Conservation (phyloP, 108 stramenopile species). For the Licmophora abbreviata region DNA sequence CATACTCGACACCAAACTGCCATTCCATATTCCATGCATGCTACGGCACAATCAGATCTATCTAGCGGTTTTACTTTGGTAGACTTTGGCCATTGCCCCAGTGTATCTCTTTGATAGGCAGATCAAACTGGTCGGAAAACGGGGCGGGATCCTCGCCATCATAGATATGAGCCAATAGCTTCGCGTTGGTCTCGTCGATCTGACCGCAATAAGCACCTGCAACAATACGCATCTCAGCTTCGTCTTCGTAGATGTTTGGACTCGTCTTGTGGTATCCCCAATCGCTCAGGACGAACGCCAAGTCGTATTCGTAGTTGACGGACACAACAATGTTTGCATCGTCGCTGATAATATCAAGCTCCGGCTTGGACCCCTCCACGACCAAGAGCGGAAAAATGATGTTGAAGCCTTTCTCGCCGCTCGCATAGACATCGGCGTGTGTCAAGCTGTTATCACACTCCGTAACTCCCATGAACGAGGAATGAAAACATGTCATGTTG, state of each 20-base stretch:
- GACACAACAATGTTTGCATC: neutral
- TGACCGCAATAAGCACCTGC: constrained; percentile 32
- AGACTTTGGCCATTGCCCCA: neutral
- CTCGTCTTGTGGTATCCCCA: constrained; percentile 30
- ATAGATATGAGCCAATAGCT: neutral
- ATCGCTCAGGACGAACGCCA: constrained; percentile 33
- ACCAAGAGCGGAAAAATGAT: constrained; percentile 43
- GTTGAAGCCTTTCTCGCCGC: constrained; percentile 51
- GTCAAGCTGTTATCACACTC: constrained; percentile 38
- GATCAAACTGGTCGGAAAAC: neutral
- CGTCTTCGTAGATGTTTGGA: constrained; percentile 28
- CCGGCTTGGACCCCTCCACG: constrained; percentile 41
- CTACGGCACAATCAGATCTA: too few relatives aligned
- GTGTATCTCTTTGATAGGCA: neutral
- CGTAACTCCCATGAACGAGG: constrained; percentile 49
- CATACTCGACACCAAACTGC: too few relatives aligned
- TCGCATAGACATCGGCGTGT: constrained; percentile 47
- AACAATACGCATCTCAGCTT: constrained; percentile 31
- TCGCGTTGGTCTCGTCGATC: constrained; percentile 22
- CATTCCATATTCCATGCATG: too few relatives aligned
- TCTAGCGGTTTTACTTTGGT: constrained; percentile 1
- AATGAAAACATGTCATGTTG: constrained; percentile 33
- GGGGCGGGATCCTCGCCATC: neutral
- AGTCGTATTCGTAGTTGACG: constrained; percentile 24
- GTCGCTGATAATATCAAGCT: constrained; percentile 21